Evolutionary conservation across 371 early-diverging fungal genomes (phyloP).

Genomic region (Mucor mucedo): DNA sequence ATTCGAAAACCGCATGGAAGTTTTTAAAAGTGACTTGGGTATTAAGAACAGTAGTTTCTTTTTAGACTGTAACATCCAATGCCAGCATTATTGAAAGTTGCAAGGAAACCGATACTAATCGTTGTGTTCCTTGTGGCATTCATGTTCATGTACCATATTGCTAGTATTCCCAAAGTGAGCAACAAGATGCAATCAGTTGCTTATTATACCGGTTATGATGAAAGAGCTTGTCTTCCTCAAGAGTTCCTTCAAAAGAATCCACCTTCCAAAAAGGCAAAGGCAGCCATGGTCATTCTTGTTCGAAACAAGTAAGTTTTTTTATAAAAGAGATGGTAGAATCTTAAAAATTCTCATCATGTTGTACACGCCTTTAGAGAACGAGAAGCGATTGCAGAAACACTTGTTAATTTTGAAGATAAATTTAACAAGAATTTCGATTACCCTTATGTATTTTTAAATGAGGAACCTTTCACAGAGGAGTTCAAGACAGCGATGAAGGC

Average conservation of each 20-base stretch:
- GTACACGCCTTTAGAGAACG: slow-evolving; percentile 37
- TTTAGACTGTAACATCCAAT: not conserved
- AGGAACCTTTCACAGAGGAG: slow-evolving; percentile 51
- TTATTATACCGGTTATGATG: slow-evolving; percentile 54
- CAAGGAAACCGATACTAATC: slow-evolving; percentile 16
- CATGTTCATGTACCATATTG: slow-evolving; percentile 45
- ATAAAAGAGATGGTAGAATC: not conserved
- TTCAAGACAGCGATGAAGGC: slow-evolving; percentile 45
- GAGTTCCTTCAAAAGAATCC: slow-evolving; percentile 39
- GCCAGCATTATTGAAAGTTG: slow-evolving; percentile 18
- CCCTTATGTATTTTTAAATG: slow-evolving; percentile 56
- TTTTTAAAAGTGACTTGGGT: no score
- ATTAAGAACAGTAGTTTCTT: no score
- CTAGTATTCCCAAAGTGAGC: slow-evolving; percentile 47
- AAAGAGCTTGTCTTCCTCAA: slow-evolving; percentile 51
- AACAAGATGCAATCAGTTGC: slow-evolving; percentile 51
- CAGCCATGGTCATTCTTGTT: slow-evolving; percentile 55
- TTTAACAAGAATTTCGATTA: slow-evolving; percentile 58
- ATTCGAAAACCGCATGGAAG: no score
- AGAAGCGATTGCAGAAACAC: slow-evolving; percentile 44
- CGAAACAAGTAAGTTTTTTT: slow-evolving; percentile 46
- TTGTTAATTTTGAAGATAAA: slow-evolving; percentile 48
- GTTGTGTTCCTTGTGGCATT: slow-evolving; percentile 11
- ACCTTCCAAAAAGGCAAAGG: slow-evolving; percentile 51
- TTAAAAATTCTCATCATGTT: slow-evolving; percentile 19